Evolutionary conservation across 2,329 filamentous ascomycete genomes (phyloP), one percentile per base, ranked within the genome.

Genomic region (Paecilomyces dactylethromorphus): DNA sequence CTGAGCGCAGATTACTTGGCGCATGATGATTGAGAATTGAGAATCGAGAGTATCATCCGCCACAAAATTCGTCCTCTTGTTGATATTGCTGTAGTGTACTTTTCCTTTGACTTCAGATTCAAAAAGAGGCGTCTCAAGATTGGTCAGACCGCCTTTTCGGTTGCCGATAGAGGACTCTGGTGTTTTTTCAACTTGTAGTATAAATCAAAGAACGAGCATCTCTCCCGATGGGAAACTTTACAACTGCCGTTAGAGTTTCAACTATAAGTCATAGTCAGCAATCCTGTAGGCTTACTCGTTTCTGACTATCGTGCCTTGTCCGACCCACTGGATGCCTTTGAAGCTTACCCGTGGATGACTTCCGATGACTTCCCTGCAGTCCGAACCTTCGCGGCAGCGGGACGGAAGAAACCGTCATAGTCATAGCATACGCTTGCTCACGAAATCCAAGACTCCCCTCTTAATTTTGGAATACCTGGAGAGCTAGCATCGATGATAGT

Each of bases 341-440:
- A 18, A 45, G 35, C 60, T 67, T 63, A 64, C 68, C 66, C 66
- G 59, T 72, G 68, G 69, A 56, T 67, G 61, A 56, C 35, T 66
- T 61, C 62, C 67, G 69, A 56, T 67, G 61, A 56, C 35, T 66
- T 61, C 62, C 67, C 69, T 66, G 65, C 64, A 62, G 62, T 66
- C 66, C 66, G 65, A 73, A 73, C 71, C 69, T 74, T 73, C 68
- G 73, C 71, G 71, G 71, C 39, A 68, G 70, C 71, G 71, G 71
- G 65, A 69, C 71, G 70, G 67, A 50, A 50, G 26, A n/a, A 50
- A 53, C 51, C 24, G 51, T 21, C 21, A 53, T 32, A 53, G 24
- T n/a, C n/a, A n/a, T n/a, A n/a, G n/a, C n/a, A n/a, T n/a, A n/a
- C 51, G 18, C 24, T n/a, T 11, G 18, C 45, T n/a, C 45, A 21